phyloP scores from a whole-genome alignment of 163 green algal genomes.

The Coccomyxa subellipsoidea region DNA sequence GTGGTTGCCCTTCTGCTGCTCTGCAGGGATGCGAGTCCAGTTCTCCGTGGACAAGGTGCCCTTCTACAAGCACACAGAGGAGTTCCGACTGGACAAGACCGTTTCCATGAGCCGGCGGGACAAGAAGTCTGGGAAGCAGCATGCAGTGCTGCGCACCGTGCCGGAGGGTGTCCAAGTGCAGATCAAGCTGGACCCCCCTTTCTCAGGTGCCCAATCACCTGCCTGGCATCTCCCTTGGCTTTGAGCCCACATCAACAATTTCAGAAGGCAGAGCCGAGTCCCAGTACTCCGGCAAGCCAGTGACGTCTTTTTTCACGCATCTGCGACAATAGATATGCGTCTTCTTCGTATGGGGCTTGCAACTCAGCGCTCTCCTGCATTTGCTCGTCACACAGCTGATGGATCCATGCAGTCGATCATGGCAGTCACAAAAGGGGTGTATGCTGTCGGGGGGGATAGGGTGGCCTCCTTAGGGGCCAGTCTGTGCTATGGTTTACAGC shows the following conservation, averaged over 20 bases:
- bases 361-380: no score
- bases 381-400: no score
- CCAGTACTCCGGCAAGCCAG: background rate
- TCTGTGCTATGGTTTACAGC: background rate
- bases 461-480: background rate
- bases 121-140: constrained; percentile 9
- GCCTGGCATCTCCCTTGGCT: no score
- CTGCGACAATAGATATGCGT: no score
- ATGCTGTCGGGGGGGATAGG: background rate
- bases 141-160: background rate
- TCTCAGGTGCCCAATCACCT: background rate
- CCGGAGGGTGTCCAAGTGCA: background rate
- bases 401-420: no score
- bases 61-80: constrained; percentile 9
- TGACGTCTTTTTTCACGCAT: background rate
- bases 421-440: no score
- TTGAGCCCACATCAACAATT: background rate
- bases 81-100: background rate
- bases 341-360: no score
- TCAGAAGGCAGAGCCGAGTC: background rate
- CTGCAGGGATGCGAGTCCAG: background rate
- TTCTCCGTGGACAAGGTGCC: constrained; percentile 8
- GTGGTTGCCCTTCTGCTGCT: background rate
- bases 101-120: background rate
- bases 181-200: background rate